Evolutionary conservation across 176 grass and related monocot species (phyloP).

Genomic region (Hsuehochloa calcarea): DNA sequence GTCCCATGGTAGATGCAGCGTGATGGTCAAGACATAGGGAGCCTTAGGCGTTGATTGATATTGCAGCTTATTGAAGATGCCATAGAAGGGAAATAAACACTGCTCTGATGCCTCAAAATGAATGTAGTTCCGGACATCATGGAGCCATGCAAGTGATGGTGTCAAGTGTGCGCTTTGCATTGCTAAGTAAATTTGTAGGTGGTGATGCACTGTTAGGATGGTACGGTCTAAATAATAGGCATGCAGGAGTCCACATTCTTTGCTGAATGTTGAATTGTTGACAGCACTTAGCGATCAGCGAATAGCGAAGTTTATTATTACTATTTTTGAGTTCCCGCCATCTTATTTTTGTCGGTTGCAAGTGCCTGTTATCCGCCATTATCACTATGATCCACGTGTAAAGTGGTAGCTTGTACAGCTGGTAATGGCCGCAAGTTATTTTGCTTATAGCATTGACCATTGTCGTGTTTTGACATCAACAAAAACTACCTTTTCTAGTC

Average conservation of each 20-base stretch:
- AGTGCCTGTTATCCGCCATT: not conserved
- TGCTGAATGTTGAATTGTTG: not conserved
- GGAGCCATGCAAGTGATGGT: not conserved
- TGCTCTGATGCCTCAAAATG: not conserved
- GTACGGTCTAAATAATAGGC: not conserved
- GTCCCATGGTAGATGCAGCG: not conserved
- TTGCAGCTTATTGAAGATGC: not conserved
- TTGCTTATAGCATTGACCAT: slow-evolving; percentile 2
- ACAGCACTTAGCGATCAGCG: not conserved
- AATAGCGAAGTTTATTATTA: not conserved
- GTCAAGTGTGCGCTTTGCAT: not conserved
- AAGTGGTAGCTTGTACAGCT: not conserved
- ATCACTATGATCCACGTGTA: not conserved
- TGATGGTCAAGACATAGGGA: not conserved
- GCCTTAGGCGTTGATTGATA: not conserved
- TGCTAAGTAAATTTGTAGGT: not conserved
- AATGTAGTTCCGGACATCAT: not conserved
- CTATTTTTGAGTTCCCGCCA: not conserved
- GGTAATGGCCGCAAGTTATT: not conserved
- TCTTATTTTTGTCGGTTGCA: not conserved
- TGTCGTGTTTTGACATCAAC: slow-evolving; percentile 10
- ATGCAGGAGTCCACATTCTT: not conserved
- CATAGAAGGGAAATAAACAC: not conserved
- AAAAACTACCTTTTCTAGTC: not conserved
- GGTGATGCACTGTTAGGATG: not conserved